Conservation (phyloP, 306 rosid species). For the Malus fusca region DNA sequence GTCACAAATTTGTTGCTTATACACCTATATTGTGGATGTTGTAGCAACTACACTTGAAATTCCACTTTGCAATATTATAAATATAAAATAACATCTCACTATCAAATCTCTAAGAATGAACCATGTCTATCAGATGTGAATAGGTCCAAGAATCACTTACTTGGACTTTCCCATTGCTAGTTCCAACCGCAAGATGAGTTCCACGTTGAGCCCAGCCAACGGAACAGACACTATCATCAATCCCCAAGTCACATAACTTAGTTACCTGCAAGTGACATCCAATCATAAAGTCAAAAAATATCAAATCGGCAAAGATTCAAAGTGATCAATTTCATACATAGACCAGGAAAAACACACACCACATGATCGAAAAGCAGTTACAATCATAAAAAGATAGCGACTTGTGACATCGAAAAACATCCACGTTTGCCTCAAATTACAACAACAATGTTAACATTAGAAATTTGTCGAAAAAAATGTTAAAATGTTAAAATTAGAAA, state of each 20-base stretch:
- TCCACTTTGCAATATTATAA: background rate
- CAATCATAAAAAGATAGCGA: background rate
- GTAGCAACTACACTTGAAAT: background rate
- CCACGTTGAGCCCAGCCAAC: constrained; percentile 99
- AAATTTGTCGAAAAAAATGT: too few relatives aligned
- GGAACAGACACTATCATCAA: constrained; percentile 85
- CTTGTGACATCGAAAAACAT: background rate
- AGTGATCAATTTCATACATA: background rate
- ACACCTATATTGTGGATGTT: background rate
- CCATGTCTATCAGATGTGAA: background rate
- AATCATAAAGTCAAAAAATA: constrained; percentile 6
- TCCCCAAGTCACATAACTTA: constrained; percentile 90
- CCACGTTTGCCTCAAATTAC: background rate
- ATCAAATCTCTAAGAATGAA: background rate
- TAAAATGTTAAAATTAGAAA: background rate
- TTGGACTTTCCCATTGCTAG: constrained; percentile 90
- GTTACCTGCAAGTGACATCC: constrained; percentile 59
- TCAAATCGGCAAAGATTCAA: background rate
- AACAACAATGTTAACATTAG: background rate
- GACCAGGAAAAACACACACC: background rate
- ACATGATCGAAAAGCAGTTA: background rate
- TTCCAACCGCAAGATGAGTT: constrained; percentile 94
- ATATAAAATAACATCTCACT: background rate
- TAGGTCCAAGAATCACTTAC: constrained; percentile 31
- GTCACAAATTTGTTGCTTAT: background rate